phyloP scores from a whole-genome alignment of 1,139 yeast genomes.

The Zygosaccharomyces pseudobailii region DNA sequence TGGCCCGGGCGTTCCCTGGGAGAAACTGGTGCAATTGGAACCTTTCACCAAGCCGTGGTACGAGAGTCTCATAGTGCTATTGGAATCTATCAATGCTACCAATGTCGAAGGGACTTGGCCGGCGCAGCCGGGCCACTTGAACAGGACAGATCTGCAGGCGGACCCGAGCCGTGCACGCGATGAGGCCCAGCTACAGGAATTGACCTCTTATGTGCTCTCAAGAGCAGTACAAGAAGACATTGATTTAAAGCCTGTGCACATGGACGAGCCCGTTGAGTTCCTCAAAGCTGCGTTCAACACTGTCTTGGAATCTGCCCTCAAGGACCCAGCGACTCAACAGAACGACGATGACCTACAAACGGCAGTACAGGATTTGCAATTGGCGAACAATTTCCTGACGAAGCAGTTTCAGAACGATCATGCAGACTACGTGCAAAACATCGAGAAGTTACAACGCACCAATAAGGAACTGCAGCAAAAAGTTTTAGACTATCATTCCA shows the following conservation, averaged over 20 bases:
- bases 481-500: conserved; percentile 25
- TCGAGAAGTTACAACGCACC: conserved; percentile 28
- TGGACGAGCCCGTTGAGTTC: conserved; percentile 24
- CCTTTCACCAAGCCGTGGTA: conserved; percentile 19
- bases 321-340: not conserved
- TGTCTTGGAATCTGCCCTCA: conserved; percentile 12
- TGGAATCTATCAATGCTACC: conserved; percentile 20
- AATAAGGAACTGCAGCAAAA: conserved; percentile 31
- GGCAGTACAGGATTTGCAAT: conserved; percentile 32
- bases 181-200: conserved; percentile 23
- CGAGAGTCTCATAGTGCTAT: conserved; percentile 12
- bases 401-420: conserved; percentile 33
- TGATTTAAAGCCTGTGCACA: conserved; percentile 22
- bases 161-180: conserved; percentile 3
- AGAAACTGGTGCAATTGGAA: conserved; percentile 13
- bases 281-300: conserved; percentile 28
- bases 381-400: conserved; percentile 34
- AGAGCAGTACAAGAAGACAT: conserved; percentile 29
- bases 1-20: conserved; percentile 8
- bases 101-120: conserved; percentile 11
- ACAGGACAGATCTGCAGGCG: conserved; percentile 6
- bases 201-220: conserved; percentile 30
- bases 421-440: conserved; percentile 26
- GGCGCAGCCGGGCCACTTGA: conserved; percentile 2
- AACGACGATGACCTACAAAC: conserved; percentile 17